Conservation (phyloP, 176 grass and related monocot genomes). For the Poa pratensis region DNA sequence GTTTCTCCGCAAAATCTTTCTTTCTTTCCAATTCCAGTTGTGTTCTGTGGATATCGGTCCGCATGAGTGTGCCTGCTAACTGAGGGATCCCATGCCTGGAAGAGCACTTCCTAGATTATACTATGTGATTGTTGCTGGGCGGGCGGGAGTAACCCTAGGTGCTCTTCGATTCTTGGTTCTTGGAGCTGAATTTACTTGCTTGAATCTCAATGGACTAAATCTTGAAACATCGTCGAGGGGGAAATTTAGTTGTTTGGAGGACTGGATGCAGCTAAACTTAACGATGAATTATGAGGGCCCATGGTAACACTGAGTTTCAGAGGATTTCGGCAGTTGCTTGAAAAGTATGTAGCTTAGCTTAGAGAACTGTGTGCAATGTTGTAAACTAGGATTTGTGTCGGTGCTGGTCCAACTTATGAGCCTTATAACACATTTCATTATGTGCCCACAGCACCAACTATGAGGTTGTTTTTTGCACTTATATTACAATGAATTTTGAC, state of each 20-base stretch:
- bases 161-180: not conserved
- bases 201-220: not conserved
- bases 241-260: not conserved
- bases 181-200: not conserved
- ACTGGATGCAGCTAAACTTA: not conserved
- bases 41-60: not conserved
- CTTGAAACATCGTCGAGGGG: not conserved
- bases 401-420: too few relatives aligned
- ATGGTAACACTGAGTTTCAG: not conserved
- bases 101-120: not conserved
- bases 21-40: not conserved
- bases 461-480: not conserved
- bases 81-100: not conserved
- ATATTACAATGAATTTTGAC: not conserved
- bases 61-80: not conserved
- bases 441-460: not conserved
- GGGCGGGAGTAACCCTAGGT: slow-evolving; percentile 11
- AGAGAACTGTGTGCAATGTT: not conserved
- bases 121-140: not conserved
- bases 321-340: not conserved
- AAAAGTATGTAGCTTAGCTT: not conserved
- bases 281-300: not conserved
- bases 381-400: not conserved
- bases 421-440: not conserved
- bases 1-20: not conserved